These are phyloP conservation scores for Hymenoscyphus infarciens DNA, from an alignment of 2,329 filamentous ascomycete species.

Conservation along the genomic window DNA sequence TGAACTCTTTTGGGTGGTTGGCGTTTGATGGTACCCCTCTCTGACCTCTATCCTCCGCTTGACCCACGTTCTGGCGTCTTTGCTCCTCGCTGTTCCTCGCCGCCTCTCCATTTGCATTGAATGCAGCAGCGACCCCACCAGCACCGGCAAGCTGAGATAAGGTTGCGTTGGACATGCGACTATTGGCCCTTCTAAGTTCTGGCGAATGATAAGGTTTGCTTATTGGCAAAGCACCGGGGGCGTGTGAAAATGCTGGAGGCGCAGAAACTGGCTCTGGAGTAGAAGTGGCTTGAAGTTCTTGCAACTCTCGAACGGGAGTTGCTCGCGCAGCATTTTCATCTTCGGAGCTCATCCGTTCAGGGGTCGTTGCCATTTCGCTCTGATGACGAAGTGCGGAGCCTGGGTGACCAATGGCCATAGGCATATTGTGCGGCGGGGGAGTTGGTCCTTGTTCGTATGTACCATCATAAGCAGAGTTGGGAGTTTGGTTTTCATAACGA, in stretches of 20 bases:
- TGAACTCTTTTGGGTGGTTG: slow-evolving; percentile 34
- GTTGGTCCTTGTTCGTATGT: slow-evolving; percentile 26
- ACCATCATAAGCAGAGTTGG: slow-evolving; percentile 27
- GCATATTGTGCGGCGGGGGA: slow-evolving; percentile 29
- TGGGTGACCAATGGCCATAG: slow-evolving; percentile 15
- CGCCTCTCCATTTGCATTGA: slow-evolving; percentile 40
- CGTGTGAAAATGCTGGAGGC: slow-evolving; percentile 78
- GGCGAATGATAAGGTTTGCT: slow-evolving; percentile 70
- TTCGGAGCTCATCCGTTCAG: slow-evolving; percentile 55
- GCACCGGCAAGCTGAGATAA: slow-evolving; percentile 75
- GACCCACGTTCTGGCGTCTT: slow-evolving; percentile 23
- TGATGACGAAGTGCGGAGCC: slow-evolving; percentile 39
- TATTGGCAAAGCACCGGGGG: slow-evolving; percentile 65
- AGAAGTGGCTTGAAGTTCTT: slow-evolving; percentile 54
- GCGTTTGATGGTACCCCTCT: slow-evolving; percentile 40
- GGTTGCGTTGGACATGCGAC: slow-evolving; percentile 77
- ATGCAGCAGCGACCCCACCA: slow-evolving; percentile 44
- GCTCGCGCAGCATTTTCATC: slow-evolving; percentile 44
- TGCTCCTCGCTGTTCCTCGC: slow-evolving; percentile 25
- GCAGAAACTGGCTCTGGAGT: slow-evolving; percentile 68
- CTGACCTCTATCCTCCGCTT: slow-evolving; percentile 36
- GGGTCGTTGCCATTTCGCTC: slow-evolving; percentile 45
- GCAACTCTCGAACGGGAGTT: slow-evolving; percentile 48
- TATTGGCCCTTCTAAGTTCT: slow-evolving; percentile 76
- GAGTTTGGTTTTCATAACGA: slow-evolving; percentile 24